These are phyloP conservation scores for Leptographium radiaticola DNA, from an alignment of 2,329 filamentous ascomycete species.

Conservation along the genomic window DNA sequence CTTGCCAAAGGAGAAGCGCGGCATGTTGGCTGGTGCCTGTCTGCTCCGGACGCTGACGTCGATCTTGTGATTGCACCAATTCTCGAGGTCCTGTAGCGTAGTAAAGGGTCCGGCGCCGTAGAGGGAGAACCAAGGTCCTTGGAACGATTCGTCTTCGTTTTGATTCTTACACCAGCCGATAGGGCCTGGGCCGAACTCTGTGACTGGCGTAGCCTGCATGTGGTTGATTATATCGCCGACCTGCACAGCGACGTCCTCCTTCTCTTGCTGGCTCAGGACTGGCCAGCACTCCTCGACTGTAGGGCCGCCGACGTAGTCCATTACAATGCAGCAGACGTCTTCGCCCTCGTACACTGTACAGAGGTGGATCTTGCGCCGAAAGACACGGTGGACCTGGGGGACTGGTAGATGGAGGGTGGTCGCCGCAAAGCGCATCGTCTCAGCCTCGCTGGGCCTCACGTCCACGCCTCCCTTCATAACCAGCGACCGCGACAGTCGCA, in stretches of 20 bases:
- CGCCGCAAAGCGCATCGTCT: neutral
- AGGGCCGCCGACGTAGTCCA: neutral
- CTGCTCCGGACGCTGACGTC: neutral
- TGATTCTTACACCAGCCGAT: too few relatives aligned
- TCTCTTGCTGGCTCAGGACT: neutral
- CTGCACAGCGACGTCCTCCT: neutral
- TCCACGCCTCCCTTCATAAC: neutral
- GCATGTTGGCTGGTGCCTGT: neutral
- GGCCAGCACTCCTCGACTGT: neutral
- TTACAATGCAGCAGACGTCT: neutral
- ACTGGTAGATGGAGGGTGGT: neutral
- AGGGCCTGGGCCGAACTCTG: neutral
- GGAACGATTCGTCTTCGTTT: too few relatives aligned
- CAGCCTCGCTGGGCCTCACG: neutral
- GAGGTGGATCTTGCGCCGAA: too few relatives aligned
- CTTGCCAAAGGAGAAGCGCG: neutral
- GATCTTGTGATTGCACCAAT: neutral
- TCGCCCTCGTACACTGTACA: too few relatives aligned
- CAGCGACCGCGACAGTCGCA: neutral
- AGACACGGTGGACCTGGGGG: too few relatives aligned
- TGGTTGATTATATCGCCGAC: neutral
- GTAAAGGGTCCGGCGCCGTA: too few relatives aligned
- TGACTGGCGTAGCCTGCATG: neutral
- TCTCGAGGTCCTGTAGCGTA: too few relatives aligned
- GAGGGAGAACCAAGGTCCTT: too few relatives aligned